Evolutionary conservation across 495 filamentous ascomycete genomes (phyloP).

Genomic region (Neurospora sp.): DNA sequence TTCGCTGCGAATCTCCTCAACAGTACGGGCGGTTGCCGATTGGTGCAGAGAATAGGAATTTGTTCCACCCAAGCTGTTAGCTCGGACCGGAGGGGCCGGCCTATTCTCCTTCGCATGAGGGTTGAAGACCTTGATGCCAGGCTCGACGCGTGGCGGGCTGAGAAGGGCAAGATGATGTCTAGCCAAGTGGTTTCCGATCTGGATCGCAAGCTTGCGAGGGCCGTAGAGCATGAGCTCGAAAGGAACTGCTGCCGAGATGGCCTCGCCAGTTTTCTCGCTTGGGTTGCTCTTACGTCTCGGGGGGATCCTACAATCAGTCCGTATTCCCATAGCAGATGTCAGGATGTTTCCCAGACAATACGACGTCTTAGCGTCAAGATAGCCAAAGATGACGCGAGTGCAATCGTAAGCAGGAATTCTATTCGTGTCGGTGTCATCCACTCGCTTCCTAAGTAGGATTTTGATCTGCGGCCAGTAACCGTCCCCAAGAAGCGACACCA

Average conservation of each 20-base stretch:
- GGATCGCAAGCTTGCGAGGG: conserved; percentile 49
- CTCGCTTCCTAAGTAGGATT: conserved; percentile 48
- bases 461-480: conserved; percentile 64
- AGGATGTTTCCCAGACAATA: conserved; percentile 59
- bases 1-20: conserved; percentile 75
- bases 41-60: conserved; percentile 3
- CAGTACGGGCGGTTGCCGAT: conserved; percentile 42
- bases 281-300: conserved; percentile 41
- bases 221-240: conserved; percentile 73
- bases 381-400: conserved; percentile 59
- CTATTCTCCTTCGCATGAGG: conserved; percentile 42
- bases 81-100: conserved; percentile 20
- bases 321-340: conserved; percentile 49
- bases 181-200: conserved; percentile 56
- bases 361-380: conserved; percentile 60
- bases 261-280: conserved; percentile 39
- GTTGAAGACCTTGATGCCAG: conserved; percentile 56
- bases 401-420: conserved; percentile 63
- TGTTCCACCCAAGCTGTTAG: conserved; percentile 8
- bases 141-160: conserved; percentile 51
- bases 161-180: conserved; percentile 56
- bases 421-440: conserved; percentile 35
- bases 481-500: conserved; percentile 38
- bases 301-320: conserved; percentile 57
- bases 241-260: conserved; percentile 44